phyloP scores from a whole-genome alignment of 2,329 filamentous ascomycete genomes.

The Phyllosticta capitalensis region DNA sequence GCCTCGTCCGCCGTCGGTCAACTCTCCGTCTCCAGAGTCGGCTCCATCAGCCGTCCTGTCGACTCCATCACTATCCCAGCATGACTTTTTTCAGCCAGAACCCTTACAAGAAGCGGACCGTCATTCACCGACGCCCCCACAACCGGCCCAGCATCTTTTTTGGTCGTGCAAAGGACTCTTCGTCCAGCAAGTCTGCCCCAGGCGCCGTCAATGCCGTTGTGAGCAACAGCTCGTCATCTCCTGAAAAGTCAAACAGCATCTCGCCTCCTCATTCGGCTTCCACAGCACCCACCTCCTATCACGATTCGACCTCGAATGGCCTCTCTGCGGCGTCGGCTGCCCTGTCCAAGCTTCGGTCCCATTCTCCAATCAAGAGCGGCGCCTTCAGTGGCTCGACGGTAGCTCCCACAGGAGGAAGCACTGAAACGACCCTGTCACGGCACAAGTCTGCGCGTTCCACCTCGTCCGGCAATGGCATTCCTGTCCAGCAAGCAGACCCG shows the following conservation, averaged over 20 bases:
- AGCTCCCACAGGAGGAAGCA: not conserved
- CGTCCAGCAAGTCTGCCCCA: not conserved
- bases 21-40: not conserved
- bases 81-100: conserved; percentile 9
- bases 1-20: not conserved
- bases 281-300: conserved; percentile 4
- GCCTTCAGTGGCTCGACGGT: not conserved
- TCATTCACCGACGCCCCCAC: conserved; percentile 6
- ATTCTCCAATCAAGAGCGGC: not conserved
- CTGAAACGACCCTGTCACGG: conserved; percentile 1
- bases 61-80: conserved; percentile 4
- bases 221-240: not conserved
- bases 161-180: not conserved
- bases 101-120: conserved; percentile 11
- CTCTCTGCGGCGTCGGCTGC: not conserved
- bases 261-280: conserved; percentile 7
- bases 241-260: conserved; percentile 1
- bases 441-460: not conserved
- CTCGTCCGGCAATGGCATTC: not conserved
- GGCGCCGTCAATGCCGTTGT: not conserved
- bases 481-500: not conserved
- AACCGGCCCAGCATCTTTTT: conserved; percentile 6
- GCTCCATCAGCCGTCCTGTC: not conserved
- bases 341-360: conserved; percentile 1
- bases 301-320: conserved; percentile 1